A percentile compares a stretch with the other conserved stretches of the same genome.
phyloP scores from a whole-genome alignment of 1,284 basidiomycete species.

The Leucoagaricus sp. region DNA sequence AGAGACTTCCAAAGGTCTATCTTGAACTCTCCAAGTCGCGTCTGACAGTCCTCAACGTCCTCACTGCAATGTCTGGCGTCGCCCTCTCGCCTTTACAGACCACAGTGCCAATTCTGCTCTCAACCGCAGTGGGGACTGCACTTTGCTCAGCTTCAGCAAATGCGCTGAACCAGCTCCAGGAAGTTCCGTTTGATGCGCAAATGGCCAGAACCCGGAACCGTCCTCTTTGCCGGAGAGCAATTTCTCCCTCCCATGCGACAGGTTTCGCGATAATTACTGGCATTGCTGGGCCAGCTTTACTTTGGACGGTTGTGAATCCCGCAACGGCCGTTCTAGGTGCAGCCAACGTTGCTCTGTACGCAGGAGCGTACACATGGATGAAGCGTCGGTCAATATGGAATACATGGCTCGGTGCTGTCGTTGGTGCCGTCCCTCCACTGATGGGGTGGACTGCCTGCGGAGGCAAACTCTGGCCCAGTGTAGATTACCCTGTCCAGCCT shows the following conservation, averaged over 20 bases:
- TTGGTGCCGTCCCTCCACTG: constrained; percentile 91
- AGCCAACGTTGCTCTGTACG: constrained; percentile 88
- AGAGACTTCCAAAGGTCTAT: constrained; percentile 69
- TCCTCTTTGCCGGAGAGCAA: constrained; percentile 84
- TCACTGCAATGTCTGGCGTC: constrained; percentile 92
- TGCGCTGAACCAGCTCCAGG: constrained; percentile 93
- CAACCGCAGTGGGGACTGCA: constrained; percentile 87
- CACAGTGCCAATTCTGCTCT: constrained; percentile 81
- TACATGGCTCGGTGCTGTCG: constrained; percentile 94
- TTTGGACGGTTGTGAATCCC: constrained; percentile 89
- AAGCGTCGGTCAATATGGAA: constrained; percentile 91
- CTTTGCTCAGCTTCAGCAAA: constrained; percentile 95
- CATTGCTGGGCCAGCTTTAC: constrained; percentile 73
- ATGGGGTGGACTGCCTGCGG: constrained; percentile 99
- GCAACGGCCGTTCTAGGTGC: constrained; percentile 85
- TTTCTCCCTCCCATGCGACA: constrained; percentile 85
- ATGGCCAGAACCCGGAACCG: constrained; percentile 91
- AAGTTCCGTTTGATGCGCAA: constrained; percentile 96
- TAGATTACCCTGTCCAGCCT: constrained; percentile 44
- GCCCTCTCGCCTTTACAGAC: constrained; percentile 89
- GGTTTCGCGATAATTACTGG: constrained; percentile 80
- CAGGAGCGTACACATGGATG: constrained; percentile 91
- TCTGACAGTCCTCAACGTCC: constrained; percentile 85
- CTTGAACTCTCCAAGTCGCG: constrained; percentile 86
- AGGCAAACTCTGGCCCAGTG: constrained; percentile 71